Evolutionary conservation across 805 yeast genomes (phyloP).

Genomic region (Yarrowia sp.): DNA sequence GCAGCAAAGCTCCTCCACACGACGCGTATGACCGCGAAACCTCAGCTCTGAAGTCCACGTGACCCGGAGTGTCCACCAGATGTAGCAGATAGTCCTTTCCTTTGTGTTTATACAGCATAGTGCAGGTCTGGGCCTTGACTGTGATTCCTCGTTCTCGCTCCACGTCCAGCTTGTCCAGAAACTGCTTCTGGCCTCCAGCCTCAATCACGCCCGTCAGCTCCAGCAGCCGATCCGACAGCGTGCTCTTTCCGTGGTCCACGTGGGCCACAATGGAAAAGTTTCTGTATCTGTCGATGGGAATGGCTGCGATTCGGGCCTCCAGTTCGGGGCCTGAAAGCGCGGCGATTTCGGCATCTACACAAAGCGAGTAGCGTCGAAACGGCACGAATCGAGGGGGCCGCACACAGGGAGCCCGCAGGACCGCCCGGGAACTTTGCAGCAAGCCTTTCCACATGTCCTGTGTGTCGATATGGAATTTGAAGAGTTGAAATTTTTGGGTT

Average conservation of each 20-base stretch:
- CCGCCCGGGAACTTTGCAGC: background rate
- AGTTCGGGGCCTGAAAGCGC: constrained; percentile 44
- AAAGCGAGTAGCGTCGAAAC: constrained; percentile 14
- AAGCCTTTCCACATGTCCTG: constrained; percentile 18
- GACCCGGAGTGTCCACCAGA: constrained; percentile 97
- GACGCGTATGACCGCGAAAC: constrained; percentile 94
- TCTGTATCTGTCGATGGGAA: constrained; percentile 83
- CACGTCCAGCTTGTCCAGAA: constrained; percentile 88
- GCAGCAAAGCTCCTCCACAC: constrained; percentile 88
- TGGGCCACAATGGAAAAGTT: constrained; percentile 97
- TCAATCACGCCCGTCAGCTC: constrained; percentile 90
- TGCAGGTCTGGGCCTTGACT: constrained; percentile 94
- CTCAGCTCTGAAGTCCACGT: constrained; percentile 93
- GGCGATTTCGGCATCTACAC: constrained; percentile 23
- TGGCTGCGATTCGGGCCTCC: constrained; percentile 69
- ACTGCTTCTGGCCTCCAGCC: constrained; percentile 77
- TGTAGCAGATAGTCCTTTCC: constrained; percentile 82
- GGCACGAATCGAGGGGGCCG: background rate
- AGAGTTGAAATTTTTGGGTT: too few relatives aligned
- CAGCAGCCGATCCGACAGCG: constrained; percentile 83
- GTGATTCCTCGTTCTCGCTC: constrained; percentile 97
- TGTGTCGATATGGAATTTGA: background rate
- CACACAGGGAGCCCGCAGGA: background rate
- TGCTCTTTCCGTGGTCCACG: constrained; percentile 81
- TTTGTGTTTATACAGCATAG: constrained; percentile 80